Conservation (phyloP, 768 basidiomycete species). For the Kockovaella imperatae region DNA sequence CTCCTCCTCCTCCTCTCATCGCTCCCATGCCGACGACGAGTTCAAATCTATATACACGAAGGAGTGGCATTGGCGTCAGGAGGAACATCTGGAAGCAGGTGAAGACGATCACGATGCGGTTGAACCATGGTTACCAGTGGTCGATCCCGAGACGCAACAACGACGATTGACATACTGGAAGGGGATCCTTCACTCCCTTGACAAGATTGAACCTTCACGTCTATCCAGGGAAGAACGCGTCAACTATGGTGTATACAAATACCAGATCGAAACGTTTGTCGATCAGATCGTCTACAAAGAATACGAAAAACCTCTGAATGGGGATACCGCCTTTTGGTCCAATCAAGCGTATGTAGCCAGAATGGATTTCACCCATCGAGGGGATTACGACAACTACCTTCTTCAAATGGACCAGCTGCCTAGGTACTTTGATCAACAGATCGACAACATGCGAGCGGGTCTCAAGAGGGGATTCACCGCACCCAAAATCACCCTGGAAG, state of each 20-base stretch:
- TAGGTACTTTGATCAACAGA: constrained; percentile 11
- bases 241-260: constrained; percentile 9
- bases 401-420: constrained; percentile 7
- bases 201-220: constrained; percentile 4
- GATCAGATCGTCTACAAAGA: constrained; percentile 4
- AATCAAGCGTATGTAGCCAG: constrained; percentile 5
- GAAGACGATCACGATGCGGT: constrained; percentile 5
- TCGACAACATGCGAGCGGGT: constrained; percentile 10
- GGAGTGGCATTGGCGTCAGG: constrained; percentile 11
- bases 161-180: constrained; percentile 7
- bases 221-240: constrained; percentile 8
- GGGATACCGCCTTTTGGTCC: constrained; percentile 9
- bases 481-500: constrained; percentile 8
- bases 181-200: constrained; percentile 3
- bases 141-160: constrained; percentile 4
- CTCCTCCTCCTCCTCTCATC: no score
- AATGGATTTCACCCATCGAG: not conserved
- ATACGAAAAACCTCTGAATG: constrained; percentile 9
- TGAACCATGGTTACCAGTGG: not conserved
- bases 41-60: constrained; percentile 6
- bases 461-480: constrained; percentile 8
- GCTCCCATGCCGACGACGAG: not conserved
- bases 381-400: constrained; percentile 5
- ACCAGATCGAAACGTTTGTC: constrained; percentile 8
- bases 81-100: constrained; percentile 1